Conservation (phyloP, 495 filamentous ascomycete genomes). For the Lasiosphaeria miniovina region DNA sequence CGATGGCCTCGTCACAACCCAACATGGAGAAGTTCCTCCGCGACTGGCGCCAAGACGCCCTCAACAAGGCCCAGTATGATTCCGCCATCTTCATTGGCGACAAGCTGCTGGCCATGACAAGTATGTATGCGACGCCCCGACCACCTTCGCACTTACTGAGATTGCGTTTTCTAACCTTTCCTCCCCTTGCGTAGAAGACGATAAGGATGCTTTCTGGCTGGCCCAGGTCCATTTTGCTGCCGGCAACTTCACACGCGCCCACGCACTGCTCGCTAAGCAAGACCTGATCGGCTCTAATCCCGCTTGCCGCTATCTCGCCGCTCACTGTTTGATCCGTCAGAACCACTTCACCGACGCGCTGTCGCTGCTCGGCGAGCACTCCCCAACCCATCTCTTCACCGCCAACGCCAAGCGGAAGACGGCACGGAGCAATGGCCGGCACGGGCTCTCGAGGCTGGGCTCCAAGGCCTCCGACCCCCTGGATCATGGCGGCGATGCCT, state of each 20-base stretch:
- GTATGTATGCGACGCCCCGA: slow-evolving; percentile 45
- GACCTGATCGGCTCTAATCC: slow-evolving; percentile 77
- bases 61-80: slow-evolving; percentile 92
- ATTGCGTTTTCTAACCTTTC: slow-evolving; percentile 22
- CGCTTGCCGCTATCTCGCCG: slow-evolving; percentile 86
- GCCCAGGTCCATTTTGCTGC: slow-evolving; percentile 92
- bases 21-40: slow-evolving; percentile 87
- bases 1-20: slow-evolving; percentile 25
- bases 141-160: background rate
- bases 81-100: slow-evolving; percentile 95
- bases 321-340: slow-evolving; percentile 89
- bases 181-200: slow-evolving; percentile 58
- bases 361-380: slow-evolving; percentile 83
- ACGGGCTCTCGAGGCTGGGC: slow-evolving; percentile 33
- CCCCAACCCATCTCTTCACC: slow-evolving; percentile 78
- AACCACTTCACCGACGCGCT: slow-evolving; percentile 85
- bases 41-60: slow-evolving; percentile 87
- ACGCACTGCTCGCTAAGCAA: slow-evolving; percentile 78
- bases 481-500: slow-evolving; percentile 46
- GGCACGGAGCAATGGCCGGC: slow-evolving; percentile 40
- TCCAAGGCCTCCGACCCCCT: slow-evolving; percentile 43
- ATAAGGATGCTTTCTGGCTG: slow-evolving; percentile 89
- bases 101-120: slow-evolving; percentile 90
- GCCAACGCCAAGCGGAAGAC: slow-evolving; percentile 54
- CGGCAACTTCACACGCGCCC: slow-evolving; percentile 87